phyloP scores from a whole-genome alignment of 2,329 filamentous ascomycete species.

The Nothomitra cinnamomea region DNA sequence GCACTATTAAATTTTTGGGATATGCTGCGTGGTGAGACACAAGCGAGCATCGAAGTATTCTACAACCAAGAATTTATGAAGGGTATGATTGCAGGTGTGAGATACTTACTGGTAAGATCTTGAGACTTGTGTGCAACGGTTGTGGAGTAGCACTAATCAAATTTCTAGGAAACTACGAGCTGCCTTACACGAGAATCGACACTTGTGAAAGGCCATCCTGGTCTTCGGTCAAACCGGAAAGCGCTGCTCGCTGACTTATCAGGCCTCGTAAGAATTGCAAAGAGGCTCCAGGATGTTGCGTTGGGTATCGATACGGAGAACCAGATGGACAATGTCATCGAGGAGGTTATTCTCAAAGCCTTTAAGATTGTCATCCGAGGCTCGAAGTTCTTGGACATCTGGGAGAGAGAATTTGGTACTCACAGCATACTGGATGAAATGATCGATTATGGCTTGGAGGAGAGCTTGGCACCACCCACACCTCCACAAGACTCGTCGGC shows the following conservation, averaged over 20 bases:
- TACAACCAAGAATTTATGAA: constrained; percentile 81
- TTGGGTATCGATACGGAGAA: constrained; percentile 32
- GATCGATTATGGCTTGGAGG: constrained; percentile 20
- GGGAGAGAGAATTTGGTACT: not conserved
- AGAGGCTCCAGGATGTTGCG: constrained; percentile 63
- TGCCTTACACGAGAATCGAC: constrained; percentile 71
- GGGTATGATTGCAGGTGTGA: constrained; percentile 82
- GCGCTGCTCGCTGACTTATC: constrained; percentile 79
- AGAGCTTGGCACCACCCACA: constrained; percentile 41
- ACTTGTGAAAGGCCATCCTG: constrained; percentile 58
- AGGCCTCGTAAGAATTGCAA: constrained; percentile 73
- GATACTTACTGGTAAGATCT: constrained; percentile 63
- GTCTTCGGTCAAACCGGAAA: constrained; percentile 66
- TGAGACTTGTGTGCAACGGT: not conserved
- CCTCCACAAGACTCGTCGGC: constrained; percentile 40
- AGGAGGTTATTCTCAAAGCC: constrained; percentile 84
- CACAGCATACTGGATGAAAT: constrained; percentile 2
- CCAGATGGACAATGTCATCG: constrained; percentile 58
- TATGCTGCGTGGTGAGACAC: constrained; percentile 58
- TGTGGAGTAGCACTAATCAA: not conserved
- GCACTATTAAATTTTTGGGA: constrained; percentile 89
- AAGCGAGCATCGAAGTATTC: constrained; percentile 62
- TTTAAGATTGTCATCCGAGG: constrained; percentile 89
- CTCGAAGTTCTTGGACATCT: constrained; percentile 71
- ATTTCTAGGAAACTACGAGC: constrained; percentile 59